Base-by-base conservation (phyloP, 2,329 filamentous ascomycete species). In the Leptographium radiaticola region DNA sequence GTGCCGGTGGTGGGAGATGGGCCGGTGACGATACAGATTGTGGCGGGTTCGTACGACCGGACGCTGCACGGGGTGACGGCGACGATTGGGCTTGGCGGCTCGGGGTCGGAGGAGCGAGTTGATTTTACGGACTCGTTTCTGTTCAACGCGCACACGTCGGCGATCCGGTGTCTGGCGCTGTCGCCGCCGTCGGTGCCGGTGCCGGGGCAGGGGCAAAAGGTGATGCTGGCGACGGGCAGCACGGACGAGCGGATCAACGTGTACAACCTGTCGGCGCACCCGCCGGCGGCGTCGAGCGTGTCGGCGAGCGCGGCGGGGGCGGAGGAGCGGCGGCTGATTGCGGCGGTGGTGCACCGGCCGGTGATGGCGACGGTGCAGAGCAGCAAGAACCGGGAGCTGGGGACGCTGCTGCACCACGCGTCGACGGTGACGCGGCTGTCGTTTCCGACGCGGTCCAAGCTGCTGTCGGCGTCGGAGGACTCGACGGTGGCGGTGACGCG, bases 201-300 rank as follows among this genome's bases (percentile, higher is more conserved):
- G 54, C 75, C 72, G 13, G 80, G 75, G 59, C 83, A 85, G 67
- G 70, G 73, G n/a, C 85, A 88, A 65, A 95, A 93, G 66, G 79
- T 95, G 50, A 84, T 93, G 60, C 80, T 98, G 49, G 93, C 93
- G 13, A 95, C 87, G 11, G 93, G 93, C 60, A 86, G 87, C 67
- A 94, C 88, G 30, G 93, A 98, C 69, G 89, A 96, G 70, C 83
- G 89, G 58, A 87, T 98, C 71, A 96, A 98, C 66, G 77, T 98
- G 53, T 98, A 95, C 75, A 89, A 84, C 57, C 74, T 98, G 53
- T 95, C 90, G 13, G 82, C 77, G 31, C 80, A 82, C 61, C 80
- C 80, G 53, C 81, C 77, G 55, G 76, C 57, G 61, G 70, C 70
- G 59, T 81, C 72, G 65, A 72, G 51, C 49, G 38, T 20, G 18